Percentiles rank a stretch among this genome's conserved stretches.
Evolutionary conservation across 2,329 filamentous ascomycete genomes (phyloP).

Genomic region (Botryosphaeria dothidea): DNA sequence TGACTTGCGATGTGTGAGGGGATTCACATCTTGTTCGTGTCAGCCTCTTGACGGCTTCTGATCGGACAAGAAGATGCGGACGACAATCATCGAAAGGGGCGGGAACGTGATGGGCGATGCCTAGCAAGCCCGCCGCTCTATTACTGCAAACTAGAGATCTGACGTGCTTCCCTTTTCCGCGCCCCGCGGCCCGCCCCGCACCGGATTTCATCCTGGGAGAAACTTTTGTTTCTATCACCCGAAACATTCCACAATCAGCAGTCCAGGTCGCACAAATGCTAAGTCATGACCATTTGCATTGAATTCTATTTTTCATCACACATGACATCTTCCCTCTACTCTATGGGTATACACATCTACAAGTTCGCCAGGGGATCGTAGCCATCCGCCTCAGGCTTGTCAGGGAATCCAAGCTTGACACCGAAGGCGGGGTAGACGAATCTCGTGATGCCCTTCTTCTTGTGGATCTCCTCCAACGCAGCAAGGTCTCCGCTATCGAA

Average conservation of each 20-base stretch:
- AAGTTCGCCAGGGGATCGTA: conserved; percentile 15
- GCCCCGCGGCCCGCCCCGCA: conserved; percentile 5
- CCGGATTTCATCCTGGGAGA: neutral
- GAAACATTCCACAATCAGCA: neutral
- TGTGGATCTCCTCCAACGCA: conserved; percentile 47
- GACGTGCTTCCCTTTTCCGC: neutral
- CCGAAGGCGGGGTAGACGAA: conserved; percentile 54
- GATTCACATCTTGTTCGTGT: conserved; percentile 4
- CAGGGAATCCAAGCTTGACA: conserved; percentile 51
- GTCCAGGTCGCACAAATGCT: neutral
- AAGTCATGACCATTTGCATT: neutral
- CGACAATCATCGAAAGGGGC: neutral
- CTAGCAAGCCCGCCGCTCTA: neutral
- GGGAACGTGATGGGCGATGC: neutral
- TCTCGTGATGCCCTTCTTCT: conserved; percentile 48
- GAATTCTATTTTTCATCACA: neutral
- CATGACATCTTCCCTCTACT: neutral
- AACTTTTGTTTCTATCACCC: neutral
- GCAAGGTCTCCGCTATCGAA: conserved; percentile 65
- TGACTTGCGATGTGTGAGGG: neutral
- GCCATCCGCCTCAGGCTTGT: conserved; percentile 36
- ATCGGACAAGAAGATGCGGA: neutral
- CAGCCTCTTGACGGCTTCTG: neutral
- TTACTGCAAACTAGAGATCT: neutral
- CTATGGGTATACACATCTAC: conserved; percentile 11